A percentile compares a stretch with the other conserved stretches of the same genome.
Evolutionary conservation across 805 yeast genomes (phyloP).

Genomic region (Saccharomyces mikatae): DNA sequence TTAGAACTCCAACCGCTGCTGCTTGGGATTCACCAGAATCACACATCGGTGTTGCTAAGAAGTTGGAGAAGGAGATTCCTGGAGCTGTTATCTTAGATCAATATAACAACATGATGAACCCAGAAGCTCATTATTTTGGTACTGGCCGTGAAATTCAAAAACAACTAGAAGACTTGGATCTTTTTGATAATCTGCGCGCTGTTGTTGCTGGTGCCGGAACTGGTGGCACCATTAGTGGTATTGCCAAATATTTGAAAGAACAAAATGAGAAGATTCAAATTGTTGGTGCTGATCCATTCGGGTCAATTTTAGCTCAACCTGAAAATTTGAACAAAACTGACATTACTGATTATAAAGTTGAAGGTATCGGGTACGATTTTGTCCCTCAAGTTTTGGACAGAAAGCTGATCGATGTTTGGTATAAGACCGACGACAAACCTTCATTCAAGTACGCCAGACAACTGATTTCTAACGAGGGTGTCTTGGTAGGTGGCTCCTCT

Average conservation of each 20-base stretch:
- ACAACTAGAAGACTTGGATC: conserved; percentile 43
- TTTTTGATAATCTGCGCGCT: conserved; percentile 54
- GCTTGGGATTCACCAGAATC: conserved; percentile 91
- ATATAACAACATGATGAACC: conserved; percentile 70
- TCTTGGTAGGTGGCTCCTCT: conserved; percentile 82
- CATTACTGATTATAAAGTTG: conserved; percentile 60
- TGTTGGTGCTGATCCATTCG: conserved; percentile 80
- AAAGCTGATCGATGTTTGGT: conserved; percentile 62
- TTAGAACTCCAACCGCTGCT: conserved; percentile 86
- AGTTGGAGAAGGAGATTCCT: conserved; percentile 74
- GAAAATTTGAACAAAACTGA: conserved; percentile 55
- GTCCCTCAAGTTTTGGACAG: conserved; percentile 74
- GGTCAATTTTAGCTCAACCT: conserved; percentile 78
- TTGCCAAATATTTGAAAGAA: conserved; percentile 66
- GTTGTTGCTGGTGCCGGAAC: conserved; percentile 91
- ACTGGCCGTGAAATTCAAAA: conserved; percentile 83
- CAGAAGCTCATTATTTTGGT: conserved; percentile 74
- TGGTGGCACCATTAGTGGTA: conserved; percentile 86
- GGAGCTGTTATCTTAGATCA: conserved; percentile 80
- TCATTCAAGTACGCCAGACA: conserved; percentile 75
- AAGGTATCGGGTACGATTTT: conserved; percentile 88
- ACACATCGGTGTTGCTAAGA: conserved; percentile 80
- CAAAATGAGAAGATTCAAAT: conserved; percentile 53
- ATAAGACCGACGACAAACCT: conserved; percentile 77
- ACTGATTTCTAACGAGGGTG: conserved; percentile 76